Conservation (phyloP, 2,329 filamentous ascomycete genomes). For the Sclerotinia sclerotiorum region DNA sequence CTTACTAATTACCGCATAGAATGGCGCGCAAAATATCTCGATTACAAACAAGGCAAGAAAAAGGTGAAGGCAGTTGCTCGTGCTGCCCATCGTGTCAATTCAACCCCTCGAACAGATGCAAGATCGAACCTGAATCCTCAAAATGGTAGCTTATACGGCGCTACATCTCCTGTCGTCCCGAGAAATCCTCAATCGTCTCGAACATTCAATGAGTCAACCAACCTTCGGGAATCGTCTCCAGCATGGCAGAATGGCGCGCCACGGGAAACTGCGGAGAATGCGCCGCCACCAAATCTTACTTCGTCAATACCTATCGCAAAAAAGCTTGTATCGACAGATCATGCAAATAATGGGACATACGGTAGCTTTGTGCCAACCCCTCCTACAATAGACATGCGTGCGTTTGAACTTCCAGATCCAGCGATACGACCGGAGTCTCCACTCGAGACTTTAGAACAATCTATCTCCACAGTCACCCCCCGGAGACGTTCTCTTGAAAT, state of each 20-base stretch:
- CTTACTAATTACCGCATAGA: conserved; percentile 49
- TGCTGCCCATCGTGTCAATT: conserved; percentile 64
- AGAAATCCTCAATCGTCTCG: conserved; percentile 8
- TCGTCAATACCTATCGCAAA: conserved; percentile 3
- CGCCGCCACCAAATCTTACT: not conserved
- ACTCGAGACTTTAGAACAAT: not conserved
- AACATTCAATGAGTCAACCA: not conserved
- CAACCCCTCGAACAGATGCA: conserved; percentile 46
- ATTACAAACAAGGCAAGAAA: conserved; percentile 96
- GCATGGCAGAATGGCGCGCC: conserved; percentile 14
- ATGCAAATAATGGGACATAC: conserved; percentile 44
- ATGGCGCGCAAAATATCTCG: conserved; percentile 90
- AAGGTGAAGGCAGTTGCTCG: conserved; percentile 79
- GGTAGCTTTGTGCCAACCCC: conserved; percentile 63
- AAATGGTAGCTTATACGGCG: conserved; percentile 32
- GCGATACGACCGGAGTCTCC: conserved; percentile 42
- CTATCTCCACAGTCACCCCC: conserved; percentile 2
- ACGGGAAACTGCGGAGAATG: not conserved
- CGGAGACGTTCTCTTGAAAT: conserved; percentile 13
- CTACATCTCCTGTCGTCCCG: conserved; percentile 29
- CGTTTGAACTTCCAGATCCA: conserved; percentile 61
- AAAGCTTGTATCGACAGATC: not conserved
- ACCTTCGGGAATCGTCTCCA: conserved; percentile 21
- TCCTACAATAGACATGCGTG: conserved; percentile 41
- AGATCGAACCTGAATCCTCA: conserved; percentile 24